Conservation (phyloP, 176 grass and related monocot species). For the Ananas comosus region DNA sequence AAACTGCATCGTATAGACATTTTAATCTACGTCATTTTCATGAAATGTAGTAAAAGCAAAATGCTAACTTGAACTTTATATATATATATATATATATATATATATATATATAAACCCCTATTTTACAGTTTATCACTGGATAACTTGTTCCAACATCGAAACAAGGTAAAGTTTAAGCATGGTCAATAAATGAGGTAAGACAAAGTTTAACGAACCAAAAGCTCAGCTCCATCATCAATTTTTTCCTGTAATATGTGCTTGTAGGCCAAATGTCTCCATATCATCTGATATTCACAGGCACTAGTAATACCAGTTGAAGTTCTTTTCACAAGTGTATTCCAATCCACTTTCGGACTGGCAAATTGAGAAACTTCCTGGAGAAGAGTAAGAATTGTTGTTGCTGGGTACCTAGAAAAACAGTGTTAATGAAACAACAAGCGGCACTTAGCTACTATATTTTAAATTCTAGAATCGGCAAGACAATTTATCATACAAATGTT, state of each 20-base stretch:
- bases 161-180: neutral
- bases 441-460: neutral
- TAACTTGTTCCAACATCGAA: neutral
- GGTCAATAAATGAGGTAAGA: neutral
- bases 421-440: neutral
- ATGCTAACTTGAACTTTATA: no score
- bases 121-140: no score
- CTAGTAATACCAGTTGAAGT: slow-evolving; percentile 68
- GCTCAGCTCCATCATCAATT: slow-evolving; percentile 30
- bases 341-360: slow-evolving; percentile 44
- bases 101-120: no score
- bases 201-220: slow-evolving; percentile 43
- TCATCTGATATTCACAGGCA: slow-evolving; percentile 86
- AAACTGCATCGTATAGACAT: no score
- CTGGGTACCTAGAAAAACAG: slow-evolving; percentile 43
- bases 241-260: slow-evolving; percentile 29
- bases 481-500: neutral
- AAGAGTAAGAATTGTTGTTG: slow-evolving; percentile 52
- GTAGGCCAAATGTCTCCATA: slow-evolving; percentile 91
- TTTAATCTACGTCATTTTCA: no score
- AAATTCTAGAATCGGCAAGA: neutral
- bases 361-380: slow-evolving; percentile 68
- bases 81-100: no score
- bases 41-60: no score
- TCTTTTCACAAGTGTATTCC: slow-evolving; percentile 42